Evolutionary conservation across 352 stramenopile genomes (phyloP).

Genomic region (Phytophthora ramorum): DNA sequence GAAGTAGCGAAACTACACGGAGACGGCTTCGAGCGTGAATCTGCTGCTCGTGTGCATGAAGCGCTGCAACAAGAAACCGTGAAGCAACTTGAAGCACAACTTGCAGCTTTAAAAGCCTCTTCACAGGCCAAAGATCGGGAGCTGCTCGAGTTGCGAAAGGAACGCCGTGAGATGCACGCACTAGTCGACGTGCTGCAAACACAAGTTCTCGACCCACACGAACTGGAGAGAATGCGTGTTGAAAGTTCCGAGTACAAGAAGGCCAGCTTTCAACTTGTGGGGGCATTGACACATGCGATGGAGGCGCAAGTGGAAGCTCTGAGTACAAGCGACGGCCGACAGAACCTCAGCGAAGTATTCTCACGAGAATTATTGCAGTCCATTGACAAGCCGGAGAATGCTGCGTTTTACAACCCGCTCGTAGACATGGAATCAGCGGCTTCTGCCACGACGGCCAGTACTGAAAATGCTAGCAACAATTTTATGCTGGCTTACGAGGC

Average conservation of each 20-base stretch:
- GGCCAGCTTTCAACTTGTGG: constrained; percentile 67
- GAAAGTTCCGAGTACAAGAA: constrained; percentile 79
- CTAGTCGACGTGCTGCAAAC: constrained; percentile 48
- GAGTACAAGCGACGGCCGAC: constrained; percentile 61
- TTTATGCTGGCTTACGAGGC: constrained; percentile 53
- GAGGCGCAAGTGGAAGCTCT: constrained; percentile 71
- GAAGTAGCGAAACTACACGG: constrained; percentile 70
- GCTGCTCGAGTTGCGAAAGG: constrained; percentile 54
- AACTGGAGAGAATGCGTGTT: constrained; percentile 61
- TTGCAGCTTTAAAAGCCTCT: constrained; percentile 38
- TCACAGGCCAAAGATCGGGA: constrained; percentile 61
- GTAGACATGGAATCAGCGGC: constrained; percentile 45
- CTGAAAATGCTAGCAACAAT: constrained; percentile 9
- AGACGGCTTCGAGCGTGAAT: constrained; percentile 57
- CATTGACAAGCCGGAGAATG: constrained; percentile 72
- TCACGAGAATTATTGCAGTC: constrained; percentile 65
- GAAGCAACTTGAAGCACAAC: constrained; percentile 38
- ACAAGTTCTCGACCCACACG: constrained; percentile 56
- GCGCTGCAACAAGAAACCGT: constrained; percentile 54
- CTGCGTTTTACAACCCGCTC: constrained; percentile 71
- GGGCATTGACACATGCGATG: constrained; percentile 50
- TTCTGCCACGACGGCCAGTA: constrained; percentile 1
- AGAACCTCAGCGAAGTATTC: constrained; percentile 71
- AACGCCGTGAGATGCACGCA: constrained; percentile 45
- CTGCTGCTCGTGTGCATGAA: constrained; percentile 40